phyloP scores from a whole-genome alignment of 2,329 filamentous ascomycete species.

The Fusarium foetens region DNA sequence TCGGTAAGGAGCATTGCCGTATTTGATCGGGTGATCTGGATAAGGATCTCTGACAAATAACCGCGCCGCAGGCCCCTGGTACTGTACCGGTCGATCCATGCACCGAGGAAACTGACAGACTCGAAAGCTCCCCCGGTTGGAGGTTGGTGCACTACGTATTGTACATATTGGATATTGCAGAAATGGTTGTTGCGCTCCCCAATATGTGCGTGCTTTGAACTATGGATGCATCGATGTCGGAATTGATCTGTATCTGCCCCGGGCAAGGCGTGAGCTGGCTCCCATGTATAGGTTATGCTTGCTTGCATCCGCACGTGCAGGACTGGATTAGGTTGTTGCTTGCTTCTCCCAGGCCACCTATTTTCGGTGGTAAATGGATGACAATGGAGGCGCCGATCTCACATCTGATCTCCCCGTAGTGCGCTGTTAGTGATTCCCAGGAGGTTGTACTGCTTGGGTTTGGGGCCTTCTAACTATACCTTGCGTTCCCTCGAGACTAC shows the following conservation, averaged over 20 bases:
- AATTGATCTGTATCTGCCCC: constrained; percentile 3
- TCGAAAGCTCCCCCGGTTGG: constrained; percentile 17
- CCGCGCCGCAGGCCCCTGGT: constrained; percentile 25
- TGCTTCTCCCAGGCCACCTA: constrained; percentile 12
- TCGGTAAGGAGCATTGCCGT: constrained; percentile 15
- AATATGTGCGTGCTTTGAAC: constrained; percentile 11
- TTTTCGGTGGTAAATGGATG: constrained; percentile 23
- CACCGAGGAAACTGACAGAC: constrained; percentile 30
- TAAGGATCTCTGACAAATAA: constrained; percentile 25
- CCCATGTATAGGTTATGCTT: not conserved
- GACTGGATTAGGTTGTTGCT: constrained; percentile 1
- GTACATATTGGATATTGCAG: not conserved
- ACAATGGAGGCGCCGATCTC: constrained; percentile 38
- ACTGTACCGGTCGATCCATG: constrained; percentile 35
- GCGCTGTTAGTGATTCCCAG: constrained; percentile 28
- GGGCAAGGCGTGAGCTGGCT: not conserved
- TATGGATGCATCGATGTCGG: constrained; percentile 25
- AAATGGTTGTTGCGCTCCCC: constrained; percentile 4
- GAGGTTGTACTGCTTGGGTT: constrained; percentile 26
- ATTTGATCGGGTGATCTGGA: constrained; percentile 19
- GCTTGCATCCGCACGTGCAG: not conserved
- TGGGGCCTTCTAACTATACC: constrained; percentile 13
- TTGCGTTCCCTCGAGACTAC: constrained; percentile 10
- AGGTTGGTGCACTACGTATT: not conserved
- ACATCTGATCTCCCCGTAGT: constrained; percentile 29